Base-by-base conservation (phyloP, 78 protist species). In the Speleostelium caveatum region DNA sequence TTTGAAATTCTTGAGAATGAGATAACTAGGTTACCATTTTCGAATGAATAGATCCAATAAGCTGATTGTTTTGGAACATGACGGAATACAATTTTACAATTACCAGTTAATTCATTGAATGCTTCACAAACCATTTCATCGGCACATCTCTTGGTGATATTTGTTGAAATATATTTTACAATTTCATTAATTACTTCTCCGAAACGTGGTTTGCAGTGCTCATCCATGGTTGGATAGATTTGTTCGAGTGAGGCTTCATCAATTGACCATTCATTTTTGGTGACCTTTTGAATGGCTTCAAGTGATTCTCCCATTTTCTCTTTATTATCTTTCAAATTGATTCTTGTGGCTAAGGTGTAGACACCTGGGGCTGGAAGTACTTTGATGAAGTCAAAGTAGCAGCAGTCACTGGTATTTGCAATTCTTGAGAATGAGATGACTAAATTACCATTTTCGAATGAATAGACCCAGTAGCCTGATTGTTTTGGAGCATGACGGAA, bases 341-440 rank as follows among this genome's bases (percentile, higher is more conserved):
- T 22, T n/a, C 89, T n/a, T 3, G 89, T 58, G 0, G 42, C 32
- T 30, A 80, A 56, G 51, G 89, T 67, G 49, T 39, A 68, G 8
- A 56, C 77, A 58, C 89, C 89, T 80, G 89, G 89, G 4, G 67
- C 36, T 80, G 75, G 89, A 22, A 73, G 17, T 17, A 36, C 38
- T 68, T 68, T 68, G 2, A 14, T 26, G 21, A 68, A 68, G 4
- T 36, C 59, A 6, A 24, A 42, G 26, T 68, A 21, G 7, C 36
- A 12, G 41, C 26, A 41, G 26, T 68, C 75, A 12, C 33, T 21
- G 14, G 16, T 4, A 16, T 68, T 68, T 0, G 14, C 7, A n/a
- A n/a, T n/a, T n/a, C n/a, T n/a, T n/a, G n/a, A n/a, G n/a, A n/a
- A n/a, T n/a, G n/a, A n/a, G n/a, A n/a, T n/a, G n/a, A n/a, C n/a